Conservation (phyloP, 306 rosid genomes). For the Malus domestica region DNA sequence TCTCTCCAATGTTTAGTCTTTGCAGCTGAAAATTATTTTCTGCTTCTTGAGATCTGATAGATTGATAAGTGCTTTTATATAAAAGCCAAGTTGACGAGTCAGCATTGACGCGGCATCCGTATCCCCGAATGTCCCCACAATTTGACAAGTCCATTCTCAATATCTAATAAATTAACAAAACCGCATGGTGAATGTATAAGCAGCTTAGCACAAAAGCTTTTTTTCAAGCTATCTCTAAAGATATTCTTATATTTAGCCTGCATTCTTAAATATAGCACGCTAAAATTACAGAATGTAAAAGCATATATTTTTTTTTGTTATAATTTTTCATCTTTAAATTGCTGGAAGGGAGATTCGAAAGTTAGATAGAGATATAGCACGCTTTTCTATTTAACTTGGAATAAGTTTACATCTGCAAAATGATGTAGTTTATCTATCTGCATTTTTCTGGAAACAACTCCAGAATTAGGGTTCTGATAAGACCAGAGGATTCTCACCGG, state of each 20-base stretch:
- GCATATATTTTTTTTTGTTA: too few relatives aligned
- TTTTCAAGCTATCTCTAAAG: background rate
- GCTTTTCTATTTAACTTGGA: too few relatives aligned
- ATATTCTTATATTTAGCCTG: too few relatives aligned
- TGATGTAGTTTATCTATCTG: too few relatives aligned
- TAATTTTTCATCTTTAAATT: too few relatives aligned
- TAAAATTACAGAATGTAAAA: too few relatives aligned
- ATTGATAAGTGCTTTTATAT: background rate
- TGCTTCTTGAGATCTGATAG: constrained; percentile 7
- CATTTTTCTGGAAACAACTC: too few relatives aligned
- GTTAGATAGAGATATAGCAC: too few relatives aligned
- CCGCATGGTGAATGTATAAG: background rate
- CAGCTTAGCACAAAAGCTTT: background rate
- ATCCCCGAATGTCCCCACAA: constrained; percentile 4
- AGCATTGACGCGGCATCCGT: constrained; percentile 10
- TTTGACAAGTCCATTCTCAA: constrained; percentile 10
- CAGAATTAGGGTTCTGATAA: background rate
- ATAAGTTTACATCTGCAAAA: too few relatives aligned
- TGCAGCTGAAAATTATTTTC: background rate
- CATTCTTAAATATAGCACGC: too few relatives aligned
- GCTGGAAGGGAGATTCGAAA: too few relatives aligned
- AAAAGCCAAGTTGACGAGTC: constrained; percentile 2
- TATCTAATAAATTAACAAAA: background rate
- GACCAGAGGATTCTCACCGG: too few relatives aligned
- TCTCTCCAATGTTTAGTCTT: background rate